Evolutionary conservation across 2,329 filamentous ascomycete species (phyloP).

Genomic region (Microsporum audouinii): DNA sequence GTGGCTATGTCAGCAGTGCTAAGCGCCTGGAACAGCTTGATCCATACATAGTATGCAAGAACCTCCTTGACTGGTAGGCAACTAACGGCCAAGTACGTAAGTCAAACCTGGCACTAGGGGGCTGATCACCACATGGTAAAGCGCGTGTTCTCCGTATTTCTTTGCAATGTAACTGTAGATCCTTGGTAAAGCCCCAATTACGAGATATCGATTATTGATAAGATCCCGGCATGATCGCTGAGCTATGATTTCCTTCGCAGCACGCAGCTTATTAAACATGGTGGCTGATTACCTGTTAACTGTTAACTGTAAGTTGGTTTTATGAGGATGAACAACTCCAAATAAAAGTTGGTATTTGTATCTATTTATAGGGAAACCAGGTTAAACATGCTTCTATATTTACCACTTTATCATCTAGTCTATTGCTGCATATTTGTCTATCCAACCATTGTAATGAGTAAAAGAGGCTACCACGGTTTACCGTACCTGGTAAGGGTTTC

Average conservation of each 20-base stretch:
- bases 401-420: neutral
- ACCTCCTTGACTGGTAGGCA: no score
- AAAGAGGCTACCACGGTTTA: conserved; percentile 8
- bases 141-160: neutral
- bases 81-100: neutral
- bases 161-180: neutral
- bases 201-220: neutral
- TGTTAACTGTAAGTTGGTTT: neutral
- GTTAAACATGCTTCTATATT: neutral
- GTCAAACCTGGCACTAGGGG: neutral
- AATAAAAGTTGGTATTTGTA: neutral
- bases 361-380: neutral
- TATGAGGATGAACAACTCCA: neutral
- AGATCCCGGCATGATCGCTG: neutral
- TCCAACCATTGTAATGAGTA: neutral
- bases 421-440: neutral
- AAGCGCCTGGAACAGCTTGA: neutral
- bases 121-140: neutral
- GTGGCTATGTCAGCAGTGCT: neutral
- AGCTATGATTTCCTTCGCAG: neutral
- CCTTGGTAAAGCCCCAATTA: neutral
- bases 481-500: conserved; percentile 30
- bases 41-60: neutral
- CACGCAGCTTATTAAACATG: neutral
- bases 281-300: neutral